Evolutionary conservation across 2,329 filamentous ascomycete species (phyloP).

Genomic region (Arthrocladium fulminans): DNA sequence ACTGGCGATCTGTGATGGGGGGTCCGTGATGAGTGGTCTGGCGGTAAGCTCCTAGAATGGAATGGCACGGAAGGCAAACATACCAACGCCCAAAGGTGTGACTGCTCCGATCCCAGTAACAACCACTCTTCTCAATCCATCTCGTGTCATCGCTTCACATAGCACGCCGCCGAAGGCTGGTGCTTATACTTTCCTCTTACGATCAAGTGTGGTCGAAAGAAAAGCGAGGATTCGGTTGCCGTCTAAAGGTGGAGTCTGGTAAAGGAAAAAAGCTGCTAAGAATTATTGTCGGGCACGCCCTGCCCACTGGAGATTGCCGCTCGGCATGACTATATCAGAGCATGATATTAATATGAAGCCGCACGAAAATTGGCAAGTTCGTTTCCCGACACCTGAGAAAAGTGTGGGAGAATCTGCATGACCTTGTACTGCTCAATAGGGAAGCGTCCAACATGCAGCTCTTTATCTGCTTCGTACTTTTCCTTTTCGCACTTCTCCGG

Average conservation of each 20-base stretch:
- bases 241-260: background rate
- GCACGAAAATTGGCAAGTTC: background rate
- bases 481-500: conserved; percentile 11
- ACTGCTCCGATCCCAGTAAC: conserved; percentile 76
- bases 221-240: background rate
- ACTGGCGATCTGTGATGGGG: background rate
- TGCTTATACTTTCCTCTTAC: conserved; percentile 1
- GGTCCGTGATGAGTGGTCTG: background rate
- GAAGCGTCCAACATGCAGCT: conserved; percentile 1
- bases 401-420: background rate
- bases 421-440: background rate
- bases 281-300: background rate
- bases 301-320: background rate
- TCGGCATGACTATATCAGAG: background rate
- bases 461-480: background rate
- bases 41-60: conserved; percentile 4
- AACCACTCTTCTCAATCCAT: conserved; percentile 55
- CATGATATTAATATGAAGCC: background rate
- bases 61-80: conserved; percentile 17
- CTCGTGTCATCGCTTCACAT: conserved; percentile 8
- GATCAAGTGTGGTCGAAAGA: background rate
- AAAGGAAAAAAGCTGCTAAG: background rate
- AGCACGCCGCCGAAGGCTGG: background rate
- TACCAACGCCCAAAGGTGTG: conserved; percentile 72
- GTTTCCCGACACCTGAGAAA: background rate